Conservation (phyloP, 768 basidiomycete species). For the Vishniacozyma victoriae region DNA sequence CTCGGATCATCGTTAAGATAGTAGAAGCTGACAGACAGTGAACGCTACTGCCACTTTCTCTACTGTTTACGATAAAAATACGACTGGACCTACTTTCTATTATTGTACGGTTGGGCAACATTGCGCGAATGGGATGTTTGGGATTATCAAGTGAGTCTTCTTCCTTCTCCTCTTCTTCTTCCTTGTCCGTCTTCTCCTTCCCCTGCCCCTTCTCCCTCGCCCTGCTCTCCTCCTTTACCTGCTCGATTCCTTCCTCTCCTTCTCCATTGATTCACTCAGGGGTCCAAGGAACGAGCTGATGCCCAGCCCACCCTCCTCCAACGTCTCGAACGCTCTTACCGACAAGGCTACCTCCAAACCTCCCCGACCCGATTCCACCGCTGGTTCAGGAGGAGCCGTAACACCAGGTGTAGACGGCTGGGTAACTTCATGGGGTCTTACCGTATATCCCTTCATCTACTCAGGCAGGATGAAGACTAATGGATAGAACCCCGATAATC, state of each 20-base stretch:
- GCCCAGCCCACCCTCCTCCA: conserved; percentile 13
- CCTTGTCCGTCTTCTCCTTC: background rate
- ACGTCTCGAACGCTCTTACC: conserved; percentile 19
- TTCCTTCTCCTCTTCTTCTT: too few species aligned
- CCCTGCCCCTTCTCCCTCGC: background rate
- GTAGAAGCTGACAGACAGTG: conserved; percentile 10
- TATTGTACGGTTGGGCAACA: conserved; percentile 31
- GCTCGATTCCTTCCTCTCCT: too few species aligned
- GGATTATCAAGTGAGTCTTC: conserved; percentile 20
- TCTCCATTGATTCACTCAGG: background rate
- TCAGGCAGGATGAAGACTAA: background rate
- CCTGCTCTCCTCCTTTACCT: background rate
- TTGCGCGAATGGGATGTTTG: conserved; percentile 34
- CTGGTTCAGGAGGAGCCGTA: conserved; percentile 6
- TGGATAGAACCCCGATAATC: conserved; percentile 10
- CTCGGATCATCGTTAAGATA: background rate
- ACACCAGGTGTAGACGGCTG: conserved; percentile 24
- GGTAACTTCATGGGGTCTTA: conserved; percentile 12
- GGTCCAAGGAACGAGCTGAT: conserved; percentile 2
- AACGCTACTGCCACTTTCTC: conserved; percentile 30
- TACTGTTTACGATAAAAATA: conserved; percentile 3
- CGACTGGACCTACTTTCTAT: conserved; percentile 18
- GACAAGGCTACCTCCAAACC: conserved; percentile 7
- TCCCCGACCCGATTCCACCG: conserved; percentile 14
- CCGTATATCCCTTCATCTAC: conserved; percentile 10